These are phyloP conservation scores for Penicillium simplicissimum DNA, from an alignment of 495 filamentous ascomycete genomes.

Conservation along the genomic window DNA sequence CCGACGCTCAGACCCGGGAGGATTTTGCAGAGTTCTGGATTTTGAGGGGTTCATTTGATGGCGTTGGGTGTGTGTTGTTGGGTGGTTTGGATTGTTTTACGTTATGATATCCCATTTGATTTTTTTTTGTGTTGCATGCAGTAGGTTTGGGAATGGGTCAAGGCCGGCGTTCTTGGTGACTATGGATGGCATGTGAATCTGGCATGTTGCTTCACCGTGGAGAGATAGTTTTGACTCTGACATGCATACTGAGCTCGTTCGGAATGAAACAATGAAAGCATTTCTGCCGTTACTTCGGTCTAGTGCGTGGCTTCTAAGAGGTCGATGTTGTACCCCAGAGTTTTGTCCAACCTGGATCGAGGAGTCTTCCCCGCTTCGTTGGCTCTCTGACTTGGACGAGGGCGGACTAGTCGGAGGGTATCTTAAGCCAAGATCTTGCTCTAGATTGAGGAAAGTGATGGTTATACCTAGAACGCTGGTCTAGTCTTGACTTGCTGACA, in stretches of 20 bases:
- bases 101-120: background rate
- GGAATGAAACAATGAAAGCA: background rate
- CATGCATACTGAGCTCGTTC: constrained; percentile 1
- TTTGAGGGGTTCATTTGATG: constrained; percentile 3
- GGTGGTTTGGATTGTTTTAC: background rate
- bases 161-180: background rate
- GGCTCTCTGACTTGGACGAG: background rate
- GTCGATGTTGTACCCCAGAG: constrained; percentile 5
- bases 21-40: constrained; percentile 12
- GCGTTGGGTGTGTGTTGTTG: background rate
- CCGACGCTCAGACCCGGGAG: constrained; percentile 6
- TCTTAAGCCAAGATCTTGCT: background rate
- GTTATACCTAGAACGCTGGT: too few relatives aligned
- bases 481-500: too few relatives aligned
- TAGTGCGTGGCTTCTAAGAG: background rate
- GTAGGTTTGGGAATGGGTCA: background rate
- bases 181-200: background rate
- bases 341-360: background rate
- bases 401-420: background rate
- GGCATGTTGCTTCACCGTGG: background rate
- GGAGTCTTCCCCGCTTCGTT: background rate
- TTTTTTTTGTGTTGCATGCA: background rate
- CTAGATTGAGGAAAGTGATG: too few relatives aligned
- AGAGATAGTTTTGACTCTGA: constrained; percentile 1
- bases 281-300: too few relatives aligned